Base-by-base conservation (phyloP, 1,284 basidiomycete species). In the Austroboletus niveus region DNA sequence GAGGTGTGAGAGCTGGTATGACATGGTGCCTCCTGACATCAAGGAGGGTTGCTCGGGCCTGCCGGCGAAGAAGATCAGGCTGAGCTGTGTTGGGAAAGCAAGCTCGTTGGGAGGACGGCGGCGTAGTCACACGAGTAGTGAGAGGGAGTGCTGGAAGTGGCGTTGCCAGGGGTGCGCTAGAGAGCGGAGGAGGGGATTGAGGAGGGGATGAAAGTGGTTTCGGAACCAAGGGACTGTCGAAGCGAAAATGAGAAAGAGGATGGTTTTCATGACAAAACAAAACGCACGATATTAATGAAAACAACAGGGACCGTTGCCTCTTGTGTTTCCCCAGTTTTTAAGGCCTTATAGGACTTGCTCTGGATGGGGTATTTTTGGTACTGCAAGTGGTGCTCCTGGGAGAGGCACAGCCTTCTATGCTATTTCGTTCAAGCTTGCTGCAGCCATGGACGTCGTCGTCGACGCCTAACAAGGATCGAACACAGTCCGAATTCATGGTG, bases 11-110 rank as follows among this genome's bases (percentile, higher is more conserved):
- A 34, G 32, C 32, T 10, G 32, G 54, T 66, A 57, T 81, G 70
- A 92, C 81, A 63, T 84, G 80, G 20, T 78, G 78, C 20, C 89
- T 79, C 65, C 85, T 92, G 4, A 83, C 77, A 62, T 94, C 89
- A 14, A 92, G 80, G 11, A 94, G 77, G 3, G 79, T 72, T 9
- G 89, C 86, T 32, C 90, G 85, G 3, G 90, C 90, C 52, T 80
- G 79, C 46, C 79, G 75, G 30, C 89, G 81, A 5, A 24, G 22
- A 51, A 89, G 78, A 35, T 75, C 60, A 5, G 57, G 45, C 10
- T 62, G 60, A 17, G 67, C 64, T 41, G 48, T 67, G 55, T 47
- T 70, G 50, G 61, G 47, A 62, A 57, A 30, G 31, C 9, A 9
- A 5, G 52, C 30, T 30, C 42, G 40, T 36, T 49, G 56, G 29